Evolutionary conservation across 1,139 yeast species (phyloP).

Genomic region (Pneumocystis jirovecii): DNA sequence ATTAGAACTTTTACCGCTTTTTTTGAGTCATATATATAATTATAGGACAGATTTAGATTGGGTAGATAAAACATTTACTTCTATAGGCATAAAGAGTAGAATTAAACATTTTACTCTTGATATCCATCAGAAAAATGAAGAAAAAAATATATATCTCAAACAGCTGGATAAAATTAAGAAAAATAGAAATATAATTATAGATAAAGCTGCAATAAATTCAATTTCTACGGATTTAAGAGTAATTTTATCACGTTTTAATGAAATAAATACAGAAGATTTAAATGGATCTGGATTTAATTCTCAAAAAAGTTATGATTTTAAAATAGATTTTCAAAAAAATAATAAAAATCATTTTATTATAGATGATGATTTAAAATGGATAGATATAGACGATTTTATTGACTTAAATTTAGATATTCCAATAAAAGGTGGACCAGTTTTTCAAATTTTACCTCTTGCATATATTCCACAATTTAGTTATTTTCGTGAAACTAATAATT

Average conservation of each 20-base stretch:
- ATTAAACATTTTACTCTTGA: conserved; percentile 55
- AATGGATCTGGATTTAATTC: conserved; percentile 20
- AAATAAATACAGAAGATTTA: conserved; percentile 34
- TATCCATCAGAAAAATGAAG: conserved; percentile 70
- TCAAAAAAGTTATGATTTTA: conserved; percentile 23
- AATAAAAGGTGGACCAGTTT: conserved; percentile 6
- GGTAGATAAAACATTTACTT: conserved; percentile 36
- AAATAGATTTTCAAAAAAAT: background rate
- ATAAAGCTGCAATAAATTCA: conserved; percentile 62
- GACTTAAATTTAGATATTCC: conserved; percentile 44
- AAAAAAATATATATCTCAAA: conserved; percentile 42
- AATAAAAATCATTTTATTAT: conserved; percentile 23
- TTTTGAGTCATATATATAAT: conserved; percentile 54
- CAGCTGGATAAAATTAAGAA: conserved; percentile 42
- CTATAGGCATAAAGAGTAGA: conserved; percentile 69
- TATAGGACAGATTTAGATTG: conserved; percentile 35
- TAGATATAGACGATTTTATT: conserved; percentile 63
- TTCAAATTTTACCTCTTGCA: conserved; percentile 45
- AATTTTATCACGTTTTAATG: conserved; percentile 51
- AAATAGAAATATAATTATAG: conserved; percentile 49
- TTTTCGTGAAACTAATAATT: conserved; percentile 44
- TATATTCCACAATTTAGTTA: conserved; percentile 66
- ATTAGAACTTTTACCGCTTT: conserved; percentile 57
- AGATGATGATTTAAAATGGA: conserved; percentile 49
- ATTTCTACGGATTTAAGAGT: conserved; percentile 59